phyloP scores from a whole-genome alignment of 495 filamentous ascomycete genomes.

The Bathelium albidoporum region DNA sequence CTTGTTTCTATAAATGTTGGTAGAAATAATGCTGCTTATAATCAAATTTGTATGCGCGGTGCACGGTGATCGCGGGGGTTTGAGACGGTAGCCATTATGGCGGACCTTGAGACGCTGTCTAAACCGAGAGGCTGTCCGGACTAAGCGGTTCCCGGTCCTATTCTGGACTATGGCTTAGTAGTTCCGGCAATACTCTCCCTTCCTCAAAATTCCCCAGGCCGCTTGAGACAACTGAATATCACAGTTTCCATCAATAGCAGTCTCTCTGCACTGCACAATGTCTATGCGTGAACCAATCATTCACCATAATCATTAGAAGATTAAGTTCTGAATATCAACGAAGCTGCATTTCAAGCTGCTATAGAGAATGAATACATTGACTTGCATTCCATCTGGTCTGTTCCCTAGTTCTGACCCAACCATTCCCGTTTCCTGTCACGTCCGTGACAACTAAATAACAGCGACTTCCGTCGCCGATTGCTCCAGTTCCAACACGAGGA shows the following conservation, averaged over 20 bases:
- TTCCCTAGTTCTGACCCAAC: neutral
- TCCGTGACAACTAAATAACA: neutral
- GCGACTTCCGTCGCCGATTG: neutral
- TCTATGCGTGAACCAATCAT: conserved; percentile 1
- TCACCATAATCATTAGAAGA: conserved; percentile 1
- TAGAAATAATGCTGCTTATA: no score
- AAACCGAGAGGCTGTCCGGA: neutral
- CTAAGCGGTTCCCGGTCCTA: no score
- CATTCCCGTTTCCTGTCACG: neutral
- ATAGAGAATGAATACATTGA: conserved; percentile 1
- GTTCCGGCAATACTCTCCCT: neutral
- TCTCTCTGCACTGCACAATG: neutral
- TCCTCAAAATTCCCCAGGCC: neutral
- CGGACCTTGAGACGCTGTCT: neutral
- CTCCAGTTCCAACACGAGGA: neutral
- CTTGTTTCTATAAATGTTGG: no score
- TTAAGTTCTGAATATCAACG: neutral
- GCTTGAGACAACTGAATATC: neutral
- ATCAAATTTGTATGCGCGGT: no score
- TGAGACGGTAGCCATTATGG: no score
- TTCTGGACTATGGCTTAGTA: neutral
- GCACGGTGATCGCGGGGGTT: no score
- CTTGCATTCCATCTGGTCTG: conserved; percentile 1
- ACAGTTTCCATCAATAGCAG: neutral
- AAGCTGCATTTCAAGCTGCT: conserved; percentile 2